Conservation (phyloP, 2,329 filamentous ascomycete species). For the Pseudogymnoascus sp. region DNA sequence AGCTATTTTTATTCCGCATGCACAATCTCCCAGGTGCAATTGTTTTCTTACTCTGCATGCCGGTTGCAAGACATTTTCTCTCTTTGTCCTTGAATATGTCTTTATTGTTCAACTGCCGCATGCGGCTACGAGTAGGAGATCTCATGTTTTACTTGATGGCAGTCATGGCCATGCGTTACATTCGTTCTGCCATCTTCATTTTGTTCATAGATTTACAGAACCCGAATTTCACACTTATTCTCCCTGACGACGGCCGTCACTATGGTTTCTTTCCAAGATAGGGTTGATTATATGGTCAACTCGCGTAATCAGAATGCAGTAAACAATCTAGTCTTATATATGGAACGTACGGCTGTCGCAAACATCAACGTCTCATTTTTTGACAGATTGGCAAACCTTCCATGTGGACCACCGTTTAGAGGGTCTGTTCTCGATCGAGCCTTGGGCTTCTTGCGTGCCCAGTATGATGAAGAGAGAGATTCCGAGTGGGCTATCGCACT, state of each 20-base stretch:
- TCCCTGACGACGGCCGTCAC: not conserved
- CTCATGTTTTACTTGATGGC: conserved; percentile 1
- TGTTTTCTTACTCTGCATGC: not conserved
- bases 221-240: not conserved
- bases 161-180: not conserved
- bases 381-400: not conserved
- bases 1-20: not conserved
- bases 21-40: not conserved
- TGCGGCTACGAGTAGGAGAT: conserved; percentile 4
- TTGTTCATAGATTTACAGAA: not conserved
- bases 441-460: not conserved
- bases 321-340: not conserved
- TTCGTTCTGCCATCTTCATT: not conserved
- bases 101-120: conserved; percentile 4
- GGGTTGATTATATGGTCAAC: not conserved
- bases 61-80: not conserved
- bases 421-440: not conserved
- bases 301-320: not conserved
- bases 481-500: not conserved
- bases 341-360: not conserved
- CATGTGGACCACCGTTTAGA: not conserved
- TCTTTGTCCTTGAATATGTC: conserved; percentile 2
- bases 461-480: not conserved
- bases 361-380: not conserved
- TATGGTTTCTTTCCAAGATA: not conserved